Conservation (phyloP, 2,329 filamentous ascomycete genomes). For the Tympanopsis confertula region DNA sequence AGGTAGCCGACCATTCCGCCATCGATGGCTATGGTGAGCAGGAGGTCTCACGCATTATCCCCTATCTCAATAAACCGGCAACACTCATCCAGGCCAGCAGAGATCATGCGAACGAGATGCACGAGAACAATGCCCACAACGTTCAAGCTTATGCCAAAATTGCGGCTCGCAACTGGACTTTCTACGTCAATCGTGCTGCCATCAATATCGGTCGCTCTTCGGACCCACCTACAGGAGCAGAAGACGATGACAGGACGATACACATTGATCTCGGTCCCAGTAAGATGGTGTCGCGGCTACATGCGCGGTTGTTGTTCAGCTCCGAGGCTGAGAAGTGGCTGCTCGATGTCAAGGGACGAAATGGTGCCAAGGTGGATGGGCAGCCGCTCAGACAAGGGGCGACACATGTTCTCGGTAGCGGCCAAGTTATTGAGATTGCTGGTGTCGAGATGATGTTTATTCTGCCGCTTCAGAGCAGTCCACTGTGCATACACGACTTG, state of each 20-base stretch:
- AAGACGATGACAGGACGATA: conserved; percentile 24
- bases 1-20: conserved; percentile 14
- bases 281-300: conserved; percentile 69
- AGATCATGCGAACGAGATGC: conserved; percentile 52
- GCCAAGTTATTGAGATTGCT: conserved; percentile 82
- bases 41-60: conserved; percentile 41
- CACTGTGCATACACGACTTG: conserved; percentile 54
- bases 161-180: conserved; percentile 72
- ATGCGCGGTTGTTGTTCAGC: conserved; percentile 66
- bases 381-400: conserved; percentile 54
- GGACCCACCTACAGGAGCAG: conserved; percentile 22
- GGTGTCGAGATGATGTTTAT: conserved; percentile 98
- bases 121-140: conserved; percentile 47
- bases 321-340: conserved; percentile 64
- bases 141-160: conserved; percentile 74
- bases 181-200: conserved; percentile 65
- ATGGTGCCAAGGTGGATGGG: conserved; percentile 79
- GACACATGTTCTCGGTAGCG: conserved; percentile 61
- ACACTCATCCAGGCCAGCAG: conserved; percentile 44
- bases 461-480: conserved; percentile 61
- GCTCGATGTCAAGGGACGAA: conserved; percentile 78
- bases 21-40: conserved; percentile 37
- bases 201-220: conserved; percentile 66
- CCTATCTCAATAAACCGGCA: conserved; percentile 30
- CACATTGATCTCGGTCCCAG: conserved; percentile 83